Conservation (phyloP, 169 alveolate species). For the Plasmodium knowlesi region DNA sequence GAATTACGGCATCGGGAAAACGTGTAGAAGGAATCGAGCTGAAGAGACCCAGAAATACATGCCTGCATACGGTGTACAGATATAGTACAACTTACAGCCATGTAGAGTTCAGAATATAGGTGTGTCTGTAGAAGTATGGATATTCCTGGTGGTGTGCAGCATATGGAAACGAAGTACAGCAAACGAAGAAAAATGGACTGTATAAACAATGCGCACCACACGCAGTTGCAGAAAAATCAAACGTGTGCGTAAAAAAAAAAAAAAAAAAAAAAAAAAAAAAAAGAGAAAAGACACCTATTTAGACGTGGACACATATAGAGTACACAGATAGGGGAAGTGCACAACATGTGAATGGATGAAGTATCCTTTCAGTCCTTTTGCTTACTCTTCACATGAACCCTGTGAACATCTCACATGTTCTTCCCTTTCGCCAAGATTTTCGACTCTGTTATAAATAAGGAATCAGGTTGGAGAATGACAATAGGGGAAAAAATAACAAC, state of each 20-base stretch:
- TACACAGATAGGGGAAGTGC: not conserved
- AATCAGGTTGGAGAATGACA: not conserved
- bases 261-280: too few relatives aligned
- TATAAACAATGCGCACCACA: not conserved
- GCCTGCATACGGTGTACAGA: slow-evolving; percentile 26
- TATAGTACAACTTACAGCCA: slow-evolving; percentile 17
- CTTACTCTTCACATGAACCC: not conserved
- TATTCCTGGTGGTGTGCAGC: not conserved
- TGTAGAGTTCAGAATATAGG: slow-evolving; percentile 41
- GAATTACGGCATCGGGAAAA: slow-evolving; percentile 31
- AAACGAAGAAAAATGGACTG: not conserved
- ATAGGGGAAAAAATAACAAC: not conserved
- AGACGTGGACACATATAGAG: not conserved
- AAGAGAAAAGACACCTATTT: not conserved
- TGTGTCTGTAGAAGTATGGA: not conserved
- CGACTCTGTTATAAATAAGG: slow-evolving; percentile 30
- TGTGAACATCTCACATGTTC: slow-evolving; percentile 2
- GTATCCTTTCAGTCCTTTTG: not conserved
- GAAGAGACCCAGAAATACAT: not conserved
- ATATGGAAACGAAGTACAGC: not conserved
- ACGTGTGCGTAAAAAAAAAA: too few relatives aligned
- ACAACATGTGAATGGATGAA: not conserved
- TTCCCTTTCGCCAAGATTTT: slow-evolving; percentile 30
- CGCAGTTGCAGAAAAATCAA: not conserved
- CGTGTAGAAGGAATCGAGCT: slow-evolving; percentile 43